A percentile compares a stretch with the other conserved stretches of the same genome.
Conservation (phyloP, 306 rosid genomes). For the Carpinus viminea region DNA sequence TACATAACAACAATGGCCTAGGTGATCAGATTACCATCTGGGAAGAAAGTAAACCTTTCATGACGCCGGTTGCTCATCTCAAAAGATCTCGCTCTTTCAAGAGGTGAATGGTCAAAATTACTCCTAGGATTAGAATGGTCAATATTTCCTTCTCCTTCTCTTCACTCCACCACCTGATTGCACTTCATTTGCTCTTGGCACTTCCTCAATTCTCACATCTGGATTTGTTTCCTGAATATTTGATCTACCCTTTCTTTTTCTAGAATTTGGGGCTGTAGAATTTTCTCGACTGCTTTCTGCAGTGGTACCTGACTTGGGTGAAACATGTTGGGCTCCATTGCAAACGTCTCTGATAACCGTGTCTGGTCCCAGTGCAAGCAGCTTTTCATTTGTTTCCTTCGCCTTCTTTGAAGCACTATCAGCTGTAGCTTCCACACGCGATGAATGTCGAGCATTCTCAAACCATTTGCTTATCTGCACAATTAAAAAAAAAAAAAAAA, state of each 20-base stretch:
- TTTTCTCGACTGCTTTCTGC: slow-evolving; percentile 27
- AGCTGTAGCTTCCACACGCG: slow-evolving; percentile 31
- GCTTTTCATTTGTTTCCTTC: slow-evolving; percentile 14
- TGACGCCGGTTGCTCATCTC: slow-evolving; percentile 25
- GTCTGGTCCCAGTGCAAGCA: slow-evolving; percentile 19
- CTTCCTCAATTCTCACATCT: slow-evolving; percentile 17
- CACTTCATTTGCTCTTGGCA: slow-evolving; percentile 30
- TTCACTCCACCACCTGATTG: slow-evolving; percentile 38
- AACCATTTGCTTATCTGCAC: slow-evolving; percentile 92
- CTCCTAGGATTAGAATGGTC: slow-evolving; percentile 30
- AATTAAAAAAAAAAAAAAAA: not conserved
- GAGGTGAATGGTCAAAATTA: slow-evolving; percentile 29
- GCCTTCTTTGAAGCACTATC: slow-evolving; percentile 35
- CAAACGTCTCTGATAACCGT: slow-evolving; percentile 12
- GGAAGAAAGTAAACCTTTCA: slow-evolving; percentile 27
- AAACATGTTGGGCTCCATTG: slow-evolving; percentile 28
- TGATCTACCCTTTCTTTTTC: slow-evolving; percentile 64
- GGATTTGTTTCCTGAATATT: slow-evolving; percentile 40
- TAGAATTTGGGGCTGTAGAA: slow-evolving; percentile 36
- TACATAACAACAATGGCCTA: not conserved
- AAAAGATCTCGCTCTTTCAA: slow-evolving; percentile 30
- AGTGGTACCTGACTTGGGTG: slow-evolving; percentile 8
- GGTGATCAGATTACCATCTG: not conserved
- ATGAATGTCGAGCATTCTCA: slow-evolving; percentile 66
- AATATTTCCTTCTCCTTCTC: slow-evolving; percentile 49